phyloP scores from a whole-genome alignment of 2,329 filamentous ascomycete species.

The Cladophialophora exuberans region DNA sequence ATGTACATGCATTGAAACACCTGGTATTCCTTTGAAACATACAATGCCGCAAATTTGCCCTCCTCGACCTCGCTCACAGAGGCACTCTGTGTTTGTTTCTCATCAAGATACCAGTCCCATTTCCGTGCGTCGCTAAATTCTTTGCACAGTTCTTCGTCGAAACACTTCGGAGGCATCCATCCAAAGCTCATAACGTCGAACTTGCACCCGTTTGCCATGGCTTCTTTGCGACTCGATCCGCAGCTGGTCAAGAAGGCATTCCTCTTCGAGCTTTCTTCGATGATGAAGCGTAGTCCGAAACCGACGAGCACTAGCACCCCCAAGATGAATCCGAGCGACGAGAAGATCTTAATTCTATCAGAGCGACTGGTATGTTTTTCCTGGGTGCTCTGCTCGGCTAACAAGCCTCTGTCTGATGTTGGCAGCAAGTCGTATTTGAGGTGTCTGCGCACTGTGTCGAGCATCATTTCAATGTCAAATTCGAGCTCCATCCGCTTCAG shows the following conservation, averaged over 20 bases:
- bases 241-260: background rate
- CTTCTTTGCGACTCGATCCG: background rate
- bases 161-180: background rate
- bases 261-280: background rate
- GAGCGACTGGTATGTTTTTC: background rate
- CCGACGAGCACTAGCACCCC: background rate
- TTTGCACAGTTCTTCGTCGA: background rate
- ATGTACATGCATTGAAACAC: background rate
- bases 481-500: background rate
- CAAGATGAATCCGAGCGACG: background rate
- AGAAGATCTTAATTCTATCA: background rate
- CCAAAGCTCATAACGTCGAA: background rate
- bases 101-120: conserved; percentile 2
- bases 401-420: background rate
- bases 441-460: background rate
- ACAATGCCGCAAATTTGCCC: background rate
- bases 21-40: background rate
- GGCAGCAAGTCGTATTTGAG: background rate
- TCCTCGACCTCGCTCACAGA: background rate
- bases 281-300: conserved; percentile 1
- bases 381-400: background rate
- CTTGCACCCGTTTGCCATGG: background rate
- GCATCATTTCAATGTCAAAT: background rate
- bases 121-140: background rate
- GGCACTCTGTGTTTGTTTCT: background rate